Evolutionary conservation across 176 grass and related monocot genomes (phyloP).

Genomic region (Cenchrus purpureus): DNA sequence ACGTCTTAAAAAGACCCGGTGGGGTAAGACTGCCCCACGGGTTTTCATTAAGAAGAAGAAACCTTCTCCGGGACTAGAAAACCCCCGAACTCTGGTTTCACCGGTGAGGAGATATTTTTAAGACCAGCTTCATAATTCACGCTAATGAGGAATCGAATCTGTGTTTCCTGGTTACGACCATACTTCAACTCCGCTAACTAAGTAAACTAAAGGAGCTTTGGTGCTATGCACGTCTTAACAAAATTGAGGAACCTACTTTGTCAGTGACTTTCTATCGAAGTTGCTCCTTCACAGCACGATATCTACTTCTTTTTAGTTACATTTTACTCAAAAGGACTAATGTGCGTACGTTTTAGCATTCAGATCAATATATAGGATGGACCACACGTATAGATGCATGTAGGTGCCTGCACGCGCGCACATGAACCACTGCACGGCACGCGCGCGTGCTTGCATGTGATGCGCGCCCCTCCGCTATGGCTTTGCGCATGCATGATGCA

Average conservation of each 20-base stretch:
- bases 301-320: neutral
- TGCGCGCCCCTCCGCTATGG: neutral
- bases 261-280: neutral
- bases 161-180: no score
- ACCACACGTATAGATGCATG: neutral
- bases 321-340: neutral
- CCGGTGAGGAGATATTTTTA: no score
- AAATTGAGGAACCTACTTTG: neutral
- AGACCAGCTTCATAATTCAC: no score
- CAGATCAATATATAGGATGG: neutral
- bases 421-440: slow-evolving; percentile 33
- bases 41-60: no score
- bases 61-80: no score
- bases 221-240: no score
- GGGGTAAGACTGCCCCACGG: no score
- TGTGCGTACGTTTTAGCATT: neutral
- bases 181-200: no score
- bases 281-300: neutral
- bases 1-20: no score
- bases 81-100: no score
- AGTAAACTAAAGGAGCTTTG: no score
- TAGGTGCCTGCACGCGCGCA: slow-evolving; percentile 18
- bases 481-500: neutral
- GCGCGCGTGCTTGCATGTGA: slow-evolving; percentile 37
- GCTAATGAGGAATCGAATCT: no score